Evolutionary conservation across 2,329 filamentous ascomycete species (phyloP).

Genomic region (Berkeleyomyces rouxiae): DNA sequence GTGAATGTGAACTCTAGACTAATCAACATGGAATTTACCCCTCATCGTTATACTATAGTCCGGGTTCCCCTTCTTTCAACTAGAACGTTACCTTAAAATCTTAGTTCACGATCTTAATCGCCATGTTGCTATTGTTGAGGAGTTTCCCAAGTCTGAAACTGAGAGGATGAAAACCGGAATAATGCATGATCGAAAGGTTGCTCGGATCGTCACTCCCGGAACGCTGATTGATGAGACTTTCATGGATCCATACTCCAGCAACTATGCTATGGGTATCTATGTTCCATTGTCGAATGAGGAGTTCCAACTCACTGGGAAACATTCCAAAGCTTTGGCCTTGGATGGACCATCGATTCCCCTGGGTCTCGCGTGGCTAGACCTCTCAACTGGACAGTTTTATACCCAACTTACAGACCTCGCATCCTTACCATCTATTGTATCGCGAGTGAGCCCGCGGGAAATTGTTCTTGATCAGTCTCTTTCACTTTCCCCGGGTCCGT

Average conservation of each 20-base stretch:
- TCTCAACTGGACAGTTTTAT: constrained; percentile 88
- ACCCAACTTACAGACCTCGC: constrained; percentile 59
- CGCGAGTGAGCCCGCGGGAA: constrained; percentile 69
- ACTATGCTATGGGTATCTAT: constrained; percentile 75
- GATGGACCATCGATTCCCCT: constrained; percentile 22
- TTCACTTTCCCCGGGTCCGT: background rate
- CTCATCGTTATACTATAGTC: constrained; percentile 33
- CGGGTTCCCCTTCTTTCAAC: constrained; percentile 83
- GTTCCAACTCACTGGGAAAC: background rate
- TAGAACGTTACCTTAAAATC: constrained; percentile 83
- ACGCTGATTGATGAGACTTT: constrained; percentile 96
- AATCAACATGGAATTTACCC: background rate
- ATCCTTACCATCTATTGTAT: constrained; percentile 62
- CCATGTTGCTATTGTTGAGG: constrained; percentile 87
- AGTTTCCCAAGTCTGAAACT: constrained; percentile 55
- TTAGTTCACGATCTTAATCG: constrained; percentile 81
- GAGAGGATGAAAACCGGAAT: constrained; percentile 50
- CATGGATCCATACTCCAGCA: constrained; percentile 85
- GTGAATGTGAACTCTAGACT: background rate
- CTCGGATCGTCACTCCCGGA: constrained; percentile 80
- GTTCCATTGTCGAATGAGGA: constrained; percentile 19
- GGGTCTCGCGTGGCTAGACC: constrained; percentile 83
- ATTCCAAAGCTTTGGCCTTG: background rate
- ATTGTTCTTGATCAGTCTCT: constrained; percentile 53
- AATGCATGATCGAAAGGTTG: constrained; percentile 69